Conservation (phyloP, 78 protist genomes). For the Pelomyxa schiedti region DNA sequence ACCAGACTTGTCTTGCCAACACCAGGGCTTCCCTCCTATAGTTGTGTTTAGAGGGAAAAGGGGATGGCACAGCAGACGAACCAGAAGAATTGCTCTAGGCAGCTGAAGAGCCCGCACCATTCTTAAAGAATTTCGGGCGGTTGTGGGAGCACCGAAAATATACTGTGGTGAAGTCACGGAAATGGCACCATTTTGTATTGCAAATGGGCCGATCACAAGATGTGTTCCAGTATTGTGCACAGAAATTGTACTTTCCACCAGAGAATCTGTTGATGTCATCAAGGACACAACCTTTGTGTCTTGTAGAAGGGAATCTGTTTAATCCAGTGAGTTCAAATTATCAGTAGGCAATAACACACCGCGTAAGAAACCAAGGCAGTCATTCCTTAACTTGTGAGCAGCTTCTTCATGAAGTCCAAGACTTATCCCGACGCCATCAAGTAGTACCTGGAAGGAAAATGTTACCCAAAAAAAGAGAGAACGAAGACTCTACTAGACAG, state of each 20-base stretch:
- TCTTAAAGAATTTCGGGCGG: slow-evolving; percentile 62
- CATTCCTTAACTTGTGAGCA: not conserved
- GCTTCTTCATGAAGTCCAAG: not conserved
- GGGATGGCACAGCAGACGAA: slow-evolving; percentile 41
- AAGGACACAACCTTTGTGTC: not conserved
- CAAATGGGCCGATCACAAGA: no score
- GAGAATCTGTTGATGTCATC: slow-evolving; percentile 18
- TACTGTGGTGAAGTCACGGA: no score
- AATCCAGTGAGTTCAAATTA: not conserved
- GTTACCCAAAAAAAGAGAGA: not conserved
- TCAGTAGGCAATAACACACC: no score
- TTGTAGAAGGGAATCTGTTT: not conserved
- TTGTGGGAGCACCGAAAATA: slow-evolving; percentile 83
- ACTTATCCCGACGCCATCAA: slow-evolving; percentile 75
- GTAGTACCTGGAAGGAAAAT: no score
- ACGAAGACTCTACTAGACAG: no score
- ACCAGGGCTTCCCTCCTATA: slow-evolving; percentile 88
- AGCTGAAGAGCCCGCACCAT: slow-evolving; percentile 86
- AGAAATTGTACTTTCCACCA: no score
- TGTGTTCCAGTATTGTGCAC: no score
- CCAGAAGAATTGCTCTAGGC: slow-evolving; percentile 69
- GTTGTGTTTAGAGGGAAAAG: slow-evolving; percentile 19
- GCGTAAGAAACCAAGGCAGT: no score
- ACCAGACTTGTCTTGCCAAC: slow-evolving; percentile 98
- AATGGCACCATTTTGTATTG: no score